These are phyloP conservation scores for Gossypium gossypioides DNA, from an alignment of 441 rosid species.

Conservation along the genomic window DNA sequence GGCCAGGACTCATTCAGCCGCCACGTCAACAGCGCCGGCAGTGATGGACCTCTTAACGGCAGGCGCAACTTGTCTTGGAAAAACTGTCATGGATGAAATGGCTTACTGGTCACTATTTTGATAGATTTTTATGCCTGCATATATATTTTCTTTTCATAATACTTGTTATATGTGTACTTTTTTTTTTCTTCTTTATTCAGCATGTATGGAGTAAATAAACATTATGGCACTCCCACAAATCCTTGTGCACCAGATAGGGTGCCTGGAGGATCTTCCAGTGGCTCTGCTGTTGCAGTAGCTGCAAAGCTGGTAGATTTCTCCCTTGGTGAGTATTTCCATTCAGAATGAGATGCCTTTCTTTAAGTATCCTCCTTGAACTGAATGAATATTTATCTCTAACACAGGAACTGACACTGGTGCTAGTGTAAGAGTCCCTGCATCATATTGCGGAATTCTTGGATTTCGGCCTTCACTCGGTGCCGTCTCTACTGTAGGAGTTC, in stretches of 20 bases:
- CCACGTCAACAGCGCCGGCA: conserved; percentile 59
- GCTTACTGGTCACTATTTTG: conserved; percentile 55
- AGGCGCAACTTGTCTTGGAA: conserved; percentile 69
- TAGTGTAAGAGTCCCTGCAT: conserved; percentile 81
- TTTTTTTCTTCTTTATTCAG: conserved; percentile 25
- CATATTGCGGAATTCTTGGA: conserved; percentile 77
- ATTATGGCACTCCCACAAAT: conserved; percentile 80
- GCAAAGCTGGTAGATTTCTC: conserved; percentile 83
- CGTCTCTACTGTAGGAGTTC: conserved; percentile 52
- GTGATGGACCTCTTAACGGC: conserved; percentile 50
- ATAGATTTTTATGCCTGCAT: not conserved
- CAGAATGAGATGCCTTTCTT: not conserved
- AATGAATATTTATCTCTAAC: conserved; percentile 1
- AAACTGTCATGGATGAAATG: conserved; percentile 87
- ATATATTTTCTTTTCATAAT: not conserved
- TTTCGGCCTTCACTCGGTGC: conserved; percentile 62
- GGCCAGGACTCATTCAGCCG: conserved; percentile 70
- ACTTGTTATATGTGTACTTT: not conserved
- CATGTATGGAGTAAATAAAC: conserved; percentile 76
- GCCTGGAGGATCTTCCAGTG: conserved; percentile 97
- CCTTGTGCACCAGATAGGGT: conserved; percentile 65
- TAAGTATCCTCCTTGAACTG: not conserved
- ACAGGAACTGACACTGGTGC: conserved; percentile 89
- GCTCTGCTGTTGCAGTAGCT: conserved; percentile 85
- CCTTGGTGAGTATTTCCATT: conserved; percentile 37